Percentiles rank a stretch among this genome's conserved stretches.
These are phyloP conservation scores for Populus tremula DNA, from an alignment of 345 rosid species.

Conservation along the genomic window DNA sequence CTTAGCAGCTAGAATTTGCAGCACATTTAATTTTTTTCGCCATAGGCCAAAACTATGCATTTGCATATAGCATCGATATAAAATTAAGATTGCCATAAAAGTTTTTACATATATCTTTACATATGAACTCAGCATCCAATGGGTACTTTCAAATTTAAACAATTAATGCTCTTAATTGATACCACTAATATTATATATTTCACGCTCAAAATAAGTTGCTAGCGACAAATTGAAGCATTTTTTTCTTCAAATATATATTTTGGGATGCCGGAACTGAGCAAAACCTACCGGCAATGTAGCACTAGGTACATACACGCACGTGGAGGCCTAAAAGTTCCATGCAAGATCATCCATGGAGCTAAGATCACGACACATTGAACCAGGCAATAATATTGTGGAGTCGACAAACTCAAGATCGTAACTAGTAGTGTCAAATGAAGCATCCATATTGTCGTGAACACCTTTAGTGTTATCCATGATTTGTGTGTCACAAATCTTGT, in stretches of 20 bases:
- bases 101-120: too few species aligned
- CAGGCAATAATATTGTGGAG: conserved; percentile 26
- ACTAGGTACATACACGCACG: not conserved
- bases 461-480: not conserved
- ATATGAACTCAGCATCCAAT: not conserved
- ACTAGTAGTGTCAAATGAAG: conserved; percentile 30
- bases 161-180: not conserved
- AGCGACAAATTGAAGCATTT: not conserved
- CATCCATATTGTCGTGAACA: conserved; percentile 8
- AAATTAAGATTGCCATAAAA: too few species aligned
- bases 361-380: conserved; percentile 32
- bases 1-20: too few species aligned
- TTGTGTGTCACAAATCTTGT: not conserved
- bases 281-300: not conserved
- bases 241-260: not conserved
- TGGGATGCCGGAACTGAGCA: not conserved
- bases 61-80: too few species aligned
- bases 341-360: conserved; percentile 39
- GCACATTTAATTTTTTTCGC: too few species aligned
- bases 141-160: not conserved
- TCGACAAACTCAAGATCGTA: conserved; percentile 37
- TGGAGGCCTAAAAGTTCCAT: conserved; percentile 41
- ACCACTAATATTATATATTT: not conserved
- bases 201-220: not conserved
- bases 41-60: too few species aligned